These are phyloP conservation scores for Scytalidium sp. DNA, from an alignment of 2,329 filamentous ascomycete genomes.

Conservation along the genomic window DNA sequence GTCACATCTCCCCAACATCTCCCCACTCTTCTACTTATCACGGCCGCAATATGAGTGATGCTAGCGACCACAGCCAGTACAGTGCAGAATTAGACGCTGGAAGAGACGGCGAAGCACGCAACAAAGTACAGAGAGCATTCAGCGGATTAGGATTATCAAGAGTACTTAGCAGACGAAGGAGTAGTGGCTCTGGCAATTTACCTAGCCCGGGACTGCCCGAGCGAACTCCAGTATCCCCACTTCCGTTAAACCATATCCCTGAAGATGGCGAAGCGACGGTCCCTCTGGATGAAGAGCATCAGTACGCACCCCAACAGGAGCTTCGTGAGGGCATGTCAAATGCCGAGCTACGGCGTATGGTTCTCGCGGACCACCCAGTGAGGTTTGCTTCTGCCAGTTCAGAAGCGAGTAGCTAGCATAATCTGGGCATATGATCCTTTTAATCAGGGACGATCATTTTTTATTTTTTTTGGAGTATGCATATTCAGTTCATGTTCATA, in stretches of 20 bases:
- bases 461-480: background rate
- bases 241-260: background rate
- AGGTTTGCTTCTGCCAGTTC: background rate
- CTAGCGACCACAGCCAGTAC: constrained; percentile 15
- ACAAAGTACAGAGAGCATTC: background rate
- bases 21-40: constrained; percentile 16
- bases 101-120: constrained; percentile 6
- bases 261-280: background rate
- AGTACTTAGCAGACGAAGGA: background rate
- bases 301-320: background rate
- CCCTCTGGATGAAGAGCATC: background rate
- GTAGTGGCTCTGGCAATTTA: background rate
- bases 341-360: background rate
- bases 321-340: background rate
- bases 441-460: background rate
- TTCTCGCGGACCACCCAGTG: background rate
- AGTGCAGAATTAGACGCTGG: constrained; percentile 18
- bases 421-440: background rate
- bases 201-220: background rate
- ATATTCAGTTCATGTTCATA: too few relatives aligned
- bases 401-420: too few relatives aligned
- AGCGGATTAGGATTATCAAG: background rate
- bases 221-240: background rate
- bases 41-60: constrained; percentile 19
- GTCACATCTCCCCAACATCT: constrained; percentile 4